These are phyloP conservation scores for Chytriomyces sp. DNA, from an alignment of 192 early-diverging fungal genomes.

Conservation along the genomic window DNA sequence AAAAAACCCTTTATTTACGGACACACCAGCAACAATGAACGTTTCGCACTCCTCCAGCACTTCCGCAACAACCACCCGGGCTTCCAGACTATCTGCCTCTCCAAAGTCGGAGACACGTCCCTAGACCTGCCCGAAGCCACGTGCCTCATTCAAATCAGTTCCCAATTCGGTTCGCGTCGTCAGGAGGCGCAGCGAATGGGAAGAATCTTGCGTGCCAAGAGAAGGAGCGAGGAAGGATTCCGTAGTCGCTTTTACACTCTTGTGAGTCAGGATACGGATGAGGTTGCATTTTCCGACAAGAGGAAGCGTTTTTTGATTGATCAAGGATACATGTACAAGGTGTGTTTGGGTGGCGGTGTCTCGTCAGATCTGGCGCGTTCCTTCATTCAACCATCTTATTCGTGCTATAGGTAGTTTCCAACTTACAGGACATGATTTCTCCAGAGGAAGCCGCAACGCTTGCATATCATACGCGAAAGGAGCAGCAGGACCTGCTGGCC, in stretches of 20 bases:
- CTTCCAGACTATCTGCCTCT: conserved; percentile 62
- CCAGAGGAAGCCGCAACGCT: conserved; percentile 17
- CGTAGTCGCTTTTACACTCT: conserved; percentile 96
- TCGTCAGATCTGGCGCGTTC: not conserved
- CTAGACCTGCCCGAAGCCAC: conserved; percentile 99
- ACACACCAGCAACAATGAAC: conserved; percentile 84
- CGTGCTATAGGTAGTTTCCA: conserved; percentile 7
- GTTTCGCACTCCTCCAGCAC: conserved; percentile 46
- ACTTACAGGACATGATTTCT: conserved; percentile 14
- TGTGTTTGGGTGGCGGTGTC: not conserved
- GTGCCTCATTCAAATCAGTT: conserved; percentile 97
- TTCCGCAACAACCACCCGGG: conserved; percentile 41
- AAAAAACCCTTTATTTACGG: conserved; percentile 90
- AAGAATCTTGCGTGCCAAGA: conserved; percentile 92
- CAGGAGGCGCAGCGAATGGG: conserved; percentile 98
- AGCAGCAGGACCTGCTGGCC: conserved; percentile 16
- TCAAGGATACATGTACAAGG: conserved; percentile 89
- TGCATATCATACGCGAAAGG: conserved; percentile 23
- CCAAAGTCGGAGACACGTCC: conserved; percentile 96
- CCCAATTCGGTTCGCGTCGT: conserved; percentile 94
- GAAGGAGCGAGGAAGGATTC: conserved; percentile 98
- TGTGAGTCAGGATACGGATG: conserved; percentile 96
- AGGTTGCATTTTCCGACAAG: conserved; percentile 96
- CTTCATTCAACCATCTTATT: not conserved
- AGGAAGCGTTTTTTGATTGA: conserved; percentile 97